These are phyloP conservation scores for Fusarium concolor DNA, from an alignment of 2,329 filamentous ascomycete genomes.

Conservation along the genomic window DNA sequence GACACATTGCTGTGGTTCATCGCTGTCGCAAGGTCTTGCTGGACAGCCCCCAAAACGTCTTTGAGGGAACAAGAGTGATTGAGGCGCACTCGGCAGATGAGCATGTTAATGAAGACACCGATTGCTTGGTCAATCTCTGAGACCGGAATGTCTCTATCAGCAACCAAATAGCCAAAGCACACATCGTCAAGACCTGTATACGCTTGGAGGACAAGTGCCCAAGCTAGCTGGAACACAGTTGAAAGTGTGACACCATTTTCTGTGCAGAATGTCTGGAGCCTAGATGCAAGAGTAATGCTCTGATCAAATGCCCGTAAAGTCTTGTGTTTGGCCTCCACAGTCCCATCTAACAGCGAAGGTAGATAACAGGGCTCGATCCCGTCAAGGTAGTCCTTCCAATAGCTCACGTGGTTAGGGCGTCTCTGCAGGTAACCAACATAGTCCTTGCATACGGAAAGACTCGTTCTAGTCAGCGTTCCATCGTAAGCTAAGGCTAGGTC, in stretches of 20 bases:
- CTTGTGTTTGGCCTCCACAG: not conserved
- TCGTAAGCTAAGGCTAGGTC: slow-evolving; percentile 34
- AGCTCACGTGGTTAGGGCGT: not conserved
- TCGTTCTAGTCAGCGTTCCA: not conserved
- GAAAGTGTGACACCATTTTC: slow-evolving; percentile 22
- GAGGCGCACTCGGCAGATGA: slow-evolving; percentile 22
- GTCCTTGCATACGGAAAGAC: slow-evolving; percentile 20
- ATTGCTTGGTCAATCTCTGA: slow-evolving; percentile 15
- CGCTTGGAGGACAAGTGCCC: slow-evolving; percentile 30
- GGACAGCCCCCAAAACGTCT: not conserved
- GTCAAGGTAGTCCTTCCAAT: slow-evolving; percentile 23
- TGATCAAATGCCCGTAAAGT: slow-evolving; percentile 14
- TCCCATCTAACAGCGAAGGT: not conserved
- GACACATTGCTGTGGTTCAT: slow-evolving; percentile 26
- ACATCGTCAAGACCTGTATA: slow-evolving; percentile 33
- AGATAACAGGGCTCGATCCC: slow-evolving; percentile 15
- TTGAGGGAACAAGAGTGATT: not conserved
- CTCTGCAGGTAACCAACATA: slow-evolving; percentile 27
- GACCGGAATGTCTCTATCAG: slow-evolving; percentile 19
- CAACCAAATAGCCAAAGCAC: slow-evolving; percentile 24
- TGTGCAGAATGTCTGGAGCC: slow-evolving; percentile 11
- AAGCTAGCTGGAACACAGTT: slow-evolving; percentile 23
- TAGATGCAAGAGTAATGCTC: not conserved
- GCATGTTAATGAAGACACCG: slow-evolving; percentile 35
- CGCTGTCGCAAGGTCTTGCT: slow-evolving; percentile 2